These are phyloP conservation scores for Cicer arietinum DNA, from an alignment of 306 rosid genomes.

Conservation along the genomic window DNA sequence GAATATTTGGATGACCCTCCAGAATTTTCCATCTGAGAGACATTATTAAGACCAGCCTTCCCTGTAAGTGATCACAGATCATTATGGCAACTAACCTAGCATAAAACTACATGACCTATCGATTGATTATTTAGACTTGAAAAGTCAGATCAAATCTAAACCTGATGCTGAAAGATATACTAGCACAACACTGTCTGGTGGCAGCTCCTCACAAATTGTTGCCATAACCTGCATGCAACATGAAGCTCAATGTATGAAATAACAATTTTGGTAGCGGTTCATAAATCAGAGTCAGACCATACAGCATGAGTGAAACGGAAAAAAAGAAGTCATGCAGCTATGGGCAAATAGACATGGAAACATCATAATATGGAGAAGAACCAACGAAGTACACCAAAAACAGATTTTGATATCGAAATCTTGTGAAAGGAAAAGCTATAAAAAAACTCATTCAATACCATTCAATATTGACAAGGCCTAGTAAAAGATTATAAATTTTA, in stretches of 20 bases:
- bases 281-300: conserved; percentile 36
- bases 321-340: not conserved
- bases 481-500: conserved; percentile 22
- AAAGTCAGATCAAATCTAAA: conserved; percentile 47
- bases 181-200: conserved; percentile 81
- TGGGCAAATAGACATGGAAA: conserved; percentile 17
- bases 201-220: conserved; percentile 94
- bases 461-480: conserved; percentile 26
- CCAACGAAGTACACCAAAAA: conserved; percentile 10
- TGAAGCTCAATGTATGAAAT: conserved; percentile 44
- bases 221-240: conserved; percentile 81
- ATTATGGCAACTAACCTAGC: conserved; percentile 50
- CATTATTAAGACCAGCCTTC: conserved; percentile 61
- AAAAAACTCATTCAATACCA: conserved; percentile 8
- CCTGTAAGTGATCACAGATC: conserved; percentile 66
- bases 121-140: conserved; percentile 35
- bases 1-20: conserved; percentile 69
- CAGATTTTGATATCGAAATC: conserved; percentile 24
- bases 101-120: conserved; percentile 33
- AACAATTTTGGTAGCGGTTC: conserved; percentile 8
- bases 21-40: conserved; percentile 55
- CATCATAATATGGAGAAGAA: conserved; percentile 23
- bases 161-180: conserved; percentile 95
- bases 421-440: conserved; percentile 33
- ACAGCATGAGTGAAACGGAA: not conserved